A percentile compares a stretch with the other conserved stretches of the same genome.
These are phyloP conservation scores for Silene uniflora DNA, from an alignment of 148 eudicot genomes.

Conservation along the genomic window DNA sequence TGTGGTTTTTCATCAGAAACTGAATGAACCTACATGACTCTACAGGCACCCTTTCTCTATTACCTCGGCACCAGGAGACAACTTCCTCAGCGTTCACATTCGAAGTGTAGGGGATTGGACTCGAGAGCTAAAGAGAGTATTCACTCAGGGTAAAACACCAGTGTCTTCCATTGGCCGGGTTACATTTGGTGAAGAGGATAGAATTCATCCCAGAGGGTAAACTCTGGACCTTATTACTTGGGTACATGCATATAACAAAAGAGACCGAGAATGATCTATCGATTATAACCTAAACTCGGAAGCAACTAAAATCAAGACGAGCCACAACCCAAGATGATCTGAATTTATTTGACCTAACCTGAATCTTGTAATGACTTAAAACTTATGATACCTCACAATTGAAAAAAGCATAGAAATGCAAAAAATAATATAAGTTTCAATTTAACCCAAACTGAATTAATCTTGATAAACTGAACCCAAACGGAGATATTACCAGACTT, in stretches of 20 bases:
- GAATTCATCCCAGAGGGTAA: slow-evolving; percentile 56
- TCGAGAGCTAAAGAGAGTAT: slow-evolving; percentile 62
- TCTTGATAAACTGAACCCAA: no score
- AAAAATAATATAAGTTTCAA: no score
- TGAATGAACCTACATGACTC: slow-evolving; percentile 16
- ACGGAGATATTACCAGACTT: no score
- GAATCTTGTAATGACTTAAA: no score
- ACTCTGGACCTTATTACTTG: slow-evolving; percentile 6
- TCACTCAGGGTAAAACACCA: slow-evolving; percentile 50
- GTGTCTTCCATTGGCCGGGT: slow-evolving; percentile 67
- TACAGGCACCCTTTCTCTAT: slow-evolving; percentile 98
- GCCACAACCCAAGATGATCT: no score
- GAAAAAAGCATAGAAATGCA: no score
- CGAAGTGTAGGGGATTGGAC: slow-evolving; percentile 97
- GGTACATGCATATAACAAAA: neutral
- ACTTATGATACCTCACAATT: no score
- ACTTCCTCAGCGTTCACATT: slow-evolving; percentile 83
- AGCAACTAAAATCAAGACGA: no score
- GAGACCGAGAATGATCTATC: no score
- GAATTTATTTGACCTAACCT: no score
- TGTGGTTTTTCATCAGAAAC: slow-evolving; percentile 6
- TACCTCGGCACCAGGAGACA: slow-evolving; percentile 93
- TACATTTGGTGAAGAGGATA: slow-evolving; percentile 44
- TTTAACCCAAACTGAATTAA: no score
- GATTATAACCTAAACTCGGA: no score